These are phyloP conservation scores for Chaetoceros tenuissimus DNA, from an alignment of 108 stramenopile genomes.

Conservation along the genomic window DNA sequence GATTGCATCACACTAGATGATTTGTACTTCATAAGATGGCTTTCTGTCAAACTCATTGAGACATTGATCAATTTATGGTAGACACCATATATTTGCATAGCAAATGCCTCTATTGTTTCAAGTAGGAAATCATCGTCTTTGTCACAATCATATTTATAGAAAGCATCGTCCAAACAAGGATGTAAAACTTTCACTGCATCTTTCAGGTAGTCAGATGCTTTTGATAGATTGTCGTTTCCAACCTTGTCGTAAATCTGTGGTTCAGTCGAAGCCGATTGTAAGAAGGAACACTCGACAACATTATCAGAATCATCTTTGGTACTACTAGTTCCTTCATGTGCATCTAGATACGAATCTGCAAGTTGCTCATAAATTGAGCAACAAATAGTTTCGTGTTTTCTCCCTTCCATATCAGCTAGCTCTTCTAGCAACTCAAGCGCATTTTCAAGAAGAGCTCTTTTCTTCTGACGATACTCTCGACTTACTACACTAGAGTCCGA, in stretches of 20 bases:
- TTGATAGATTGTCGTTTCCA: conserved; percentile 52
- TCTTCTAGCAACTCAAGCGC: conserved; percentile 67
- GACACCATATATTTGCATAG: conserved; percentile 66
- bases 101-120: conserved; percentile 50
- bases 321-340: conserved; percentile 11
- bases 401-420: conserved; percentile 74
- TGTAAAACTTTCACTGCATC: conserved; percentile 38
- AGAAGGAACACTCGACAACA: neutral
- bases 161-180: conserved; percentile 36
- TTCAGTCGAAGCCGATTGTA: neutral
- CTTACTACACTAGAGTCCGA: conserved; percentile 10
- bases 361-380: conserved; percentile 71
- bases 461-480: conserved; percentile 55
- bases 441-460: conserved; percentile 64
- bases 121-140: conserved; percentile 11
- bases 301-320: neutral
- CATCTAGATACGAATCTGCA: conserved; percentile 64
- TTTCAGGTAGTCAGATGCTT: conserved; percentile 66
- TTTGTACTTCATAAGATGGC: conserved; percentile 65
- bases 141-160: conserved; percentile 6
- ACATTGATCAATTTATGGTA: conserved; percentile 73
- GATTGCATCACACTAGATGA: conserved; percentile 75
- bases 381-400: conserved; percentile 66
- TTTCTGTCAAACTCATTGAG: conserved; percentile 59
- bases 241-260: conserved; percentile 26